A percentile compares a stretch with the other conserved stretches of the same genome.
Conservation (phyloP, 1,284 basidiomycete genomes). For the Ganoderma multipileum region DNA sequence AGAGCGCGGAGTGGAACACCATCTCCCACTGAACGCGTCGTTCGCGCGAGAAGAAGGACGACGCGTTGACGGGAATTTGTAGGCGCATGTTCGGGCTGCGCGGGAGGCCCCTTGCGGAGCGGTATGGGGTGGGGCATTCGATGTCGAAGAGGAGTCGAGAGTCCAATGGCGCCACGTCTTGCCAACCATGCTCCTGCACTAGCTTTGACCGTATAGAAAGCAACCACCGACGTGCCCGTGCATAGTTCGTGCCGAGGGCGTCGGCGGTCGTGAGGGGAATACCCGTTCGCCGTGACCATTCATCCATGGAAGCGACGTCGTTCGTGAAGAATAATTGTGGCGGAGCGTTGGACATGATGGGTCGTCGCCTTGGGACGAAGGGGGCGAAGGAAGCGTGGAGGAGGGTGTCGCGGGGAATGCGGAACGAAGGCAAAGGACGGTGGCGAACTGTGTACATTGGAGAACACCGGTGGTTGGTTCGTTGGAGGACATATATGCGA, state of each 20-base stretch:
- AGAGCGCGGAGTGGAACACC: slow-evolving; percentile 85
- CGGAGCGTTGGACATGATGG: slow-evolving; percentile 42
- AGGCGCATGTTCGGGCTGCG: slow-evolving; percentile 75
- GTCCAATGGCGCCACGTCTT: slow-evolving; percentile 64
- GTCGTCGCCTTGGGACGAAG: slow-evolving; percentile 14
- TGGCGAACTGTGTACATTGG: slow-evolving; percentile 31
- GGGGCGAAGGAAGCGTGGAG: slow-evolving; percentile 17
- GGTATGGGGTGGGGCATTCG: slow-evolving; percentile 78
- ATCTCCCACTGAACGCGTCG: slow-evolving; percentile 86
- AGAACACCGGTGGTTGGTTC: slow-evolving; percentile 24
- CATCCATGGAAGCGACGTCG: slow-evolving; percentile 80
- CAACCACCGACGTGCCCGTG: slow-evolving; percentile 78
- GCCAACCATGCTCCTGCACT: slow-evolving; percentile 72
- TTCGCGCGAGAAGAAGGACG: slow-evolving; percentile 84
- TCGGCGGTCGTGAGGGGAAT: slow-evolving; percentile 83
- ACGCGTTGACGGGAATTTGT: slow-evolving; percentile 76
- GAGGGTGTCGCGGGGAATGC: slow-evolving; percentile 26
- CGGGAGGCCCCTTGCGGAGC: slow-evolving; percentile 73
- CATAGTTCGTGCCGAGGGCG: slow-evolving; percentile 78
- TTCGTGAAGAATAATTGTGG: slow-evolving; percentile 76
- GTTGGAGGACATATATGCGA: slow-evolving; percentile 33
- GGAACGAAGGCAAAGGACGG: slow-evolving; percentile 29
- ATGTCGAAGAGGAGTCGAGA: slow-evolving; percentile 77
- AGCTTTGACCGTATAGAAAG: slow-evolving; percentile 65
- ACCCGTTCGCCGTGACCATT: slow-evolving; percentile 76